Conservation (phyloP, 2,329 filamentous ascomycete species). For the Paracamarosporium sp. region DNA sequence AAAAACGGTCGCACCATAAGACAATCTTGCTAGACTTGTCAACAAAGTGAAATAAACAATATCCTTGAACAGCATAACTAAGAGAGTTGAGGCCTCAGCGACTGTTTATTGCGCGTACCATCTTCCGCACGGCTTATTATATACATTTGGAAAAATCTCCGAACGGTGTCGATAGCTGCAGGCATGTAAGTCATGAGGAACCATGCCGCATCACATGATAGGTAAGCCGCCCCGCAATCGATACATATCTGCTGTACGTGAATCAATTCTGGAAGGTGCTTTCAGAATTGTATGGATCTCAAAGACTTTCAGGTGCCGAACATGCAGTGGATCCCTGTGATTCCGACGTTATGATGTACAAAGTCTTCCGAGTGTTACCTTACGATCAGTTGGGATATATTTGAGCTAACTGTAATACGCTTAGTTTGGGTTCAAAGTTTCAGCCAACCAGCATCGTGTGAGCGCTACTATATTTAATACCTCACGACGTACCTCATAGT, state of each 20-base stretch:
- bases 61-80: not conserved
- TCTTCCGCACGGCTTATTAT: not conserved
- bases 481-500: too few relatives aligned
- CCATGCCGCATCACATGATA: slow-evolving; percentile 4
- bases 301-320: not conserved
- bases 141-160: not conserved
- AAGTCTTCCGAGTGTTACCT: not conserved
- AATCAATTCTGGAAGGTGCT: not conserved
- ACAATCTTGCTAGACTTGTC: not conserved
- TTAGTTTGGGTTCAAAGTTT: not conserved
- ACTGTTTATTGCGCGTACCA: not conserved
- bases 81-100: not conserved
- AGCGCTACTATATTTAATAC: not conserved
- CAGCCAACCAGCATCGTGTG: not conserved
- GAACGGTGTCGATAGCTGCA: not conserved
- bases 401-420: not conserved
- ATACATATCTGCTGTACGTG: not conserved
- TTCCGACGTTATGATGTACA: not conserved
- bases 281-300: not conserved
- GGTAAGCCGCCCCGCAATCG: slow-evolving; percentile 6
- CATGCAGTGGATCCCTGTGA: not conserved
- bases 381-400: not conserved
- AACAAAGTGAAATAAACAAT: not conserved
- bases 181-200: not conserved
- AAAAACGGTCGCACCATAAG: not conserved